Base-by-base conservation (phyloP, 2,329 filamentous ascomycete species). In the Xylariaceae sp. region DNA sequence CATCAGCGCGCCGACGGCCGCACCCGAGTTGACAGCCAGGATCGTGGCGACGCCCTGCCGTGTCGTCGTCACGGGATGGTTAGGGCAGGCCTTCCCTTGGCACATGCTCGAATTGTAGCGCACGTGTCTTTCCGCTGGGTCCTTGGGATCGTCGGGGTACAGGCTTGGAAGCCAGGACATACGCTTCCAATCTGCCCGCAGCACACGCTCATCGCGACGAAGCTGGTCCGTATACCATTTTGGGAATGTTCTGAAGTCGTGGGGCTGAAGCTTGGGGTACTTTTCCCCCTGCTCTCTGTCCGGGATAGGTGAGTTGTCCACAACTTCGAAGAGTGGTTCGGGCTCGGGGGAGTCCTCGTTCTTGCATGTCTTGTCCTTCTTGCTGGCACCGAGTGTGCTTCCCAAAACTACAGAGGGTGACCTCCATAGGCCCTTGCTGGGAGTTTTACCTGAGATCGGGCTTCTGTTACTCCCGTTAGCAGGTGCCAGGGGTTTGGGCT, bases 1-100 rank as follows among this genome's bases (percentile, higher is more conserved):
- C 19, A 67, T 47, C 26, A 69, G 58, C 29, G 56, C 49, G 9
- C 50, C 60, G 2, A 64, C 50, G n/a, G 64, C 61, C 5, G 67
- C 60, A 0, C 59, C 56, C 1, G 66, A 66, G 4, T 64, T 56
- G 41, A 59, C 61, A 8, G 61, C 51, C 26, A 70, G 44, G 4
- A 72, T 44, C 40, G 65, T 60, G 1, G 55, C 46, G 4, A 68
- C 53, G 1, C 61, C 62, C 8, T 52, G 32, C 1, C 48, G 47
- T 2, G 57, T 53, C 26, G 55, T 42, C 37, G 41, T 51, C 1
- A 27, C 3, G 9, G 43, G 31, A 35, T 56, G 41, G 0, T 26
- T 30, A 12, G 9, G 8, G 37, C 55, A 56, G 4, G 29, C 19
- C 3, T 27, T 39, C 12, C 49, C 47, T 6, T 3, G 1, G 40